Conservation (phyloP, 2,329 filamentous ascomycete species). For the Didymella segeticola region DNA sequence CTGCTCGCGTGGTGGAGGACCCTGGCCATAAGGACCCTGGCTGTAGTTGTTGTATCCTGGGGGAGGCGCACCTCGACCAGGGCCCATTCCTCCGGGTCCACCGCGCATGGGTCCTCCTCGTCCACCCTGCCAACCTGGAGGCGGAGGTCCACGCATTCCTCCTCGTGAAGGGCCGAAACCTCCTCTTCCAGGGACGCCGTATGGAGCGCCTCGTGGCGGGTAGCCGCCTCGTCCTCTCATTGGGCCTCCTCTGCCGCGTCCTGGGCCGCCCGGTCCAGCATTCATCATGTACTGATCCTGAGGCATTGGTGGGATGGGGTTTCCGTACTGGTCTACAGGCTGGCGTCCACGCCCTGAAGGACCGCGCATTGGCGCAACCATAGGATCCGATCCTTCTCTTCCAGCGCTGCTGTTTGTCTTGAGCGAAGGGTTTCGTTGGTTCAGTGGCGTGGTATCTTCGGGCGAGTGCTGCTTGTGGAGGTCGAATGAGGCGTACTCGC, state of each 20-base stretch:
- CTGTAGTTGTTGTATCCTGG: conserved; percentile 52
- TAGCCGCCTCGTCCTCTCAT: conserved; percentile 50
- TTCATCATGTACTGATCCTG: conserved; percentile 54
- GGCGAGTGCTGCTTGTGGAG: conserved; percentile 63
- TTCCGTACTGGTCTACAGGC: conserved; percentile 70
- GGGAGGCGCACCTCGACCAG: conserved; percentile 50
- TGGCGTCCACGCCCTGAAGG: conserved; percentile 48
- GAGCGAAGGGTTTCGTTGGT: conserved; percentile 67
- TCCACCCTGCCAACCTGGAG: conserved; percentile 51
- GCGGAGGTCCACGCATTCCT: conserved; percentile 50
- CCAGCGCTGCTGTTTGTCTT: conserved; percentile 58
- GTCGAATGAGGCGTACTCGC: conserved; percentile 71
- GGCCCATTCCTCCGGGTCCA: conserved; percentile 40
- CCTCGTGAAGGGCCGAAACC: conserved; percentile 47
- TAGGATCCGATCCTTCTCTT: conserved; percentile 50
- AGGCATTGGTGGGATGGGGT: conserved; percentile 57
- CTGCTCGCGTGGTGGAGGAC: conserved; percentile 37
- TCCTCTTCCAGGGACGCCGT: conserved; percentile 44
- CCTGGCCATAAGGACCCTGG: conserved; percentile 34
- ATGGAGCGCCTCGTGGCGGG: conserved; percentile 45
- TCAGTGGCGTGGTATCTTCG: conserved; percentile 76
- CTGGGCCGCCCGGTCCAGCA: conserved; percentile 45
- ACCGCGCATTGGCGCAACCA: conserved; percentile 42
- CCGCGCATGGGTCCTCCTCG: conserved; percentile 42
- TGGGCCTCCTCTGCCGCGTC: conserved; percentile 51